phyloP scores from a whole-genome alignment of 768 basidiomycete genomes.

The Termitomyces sp. region DNA sequence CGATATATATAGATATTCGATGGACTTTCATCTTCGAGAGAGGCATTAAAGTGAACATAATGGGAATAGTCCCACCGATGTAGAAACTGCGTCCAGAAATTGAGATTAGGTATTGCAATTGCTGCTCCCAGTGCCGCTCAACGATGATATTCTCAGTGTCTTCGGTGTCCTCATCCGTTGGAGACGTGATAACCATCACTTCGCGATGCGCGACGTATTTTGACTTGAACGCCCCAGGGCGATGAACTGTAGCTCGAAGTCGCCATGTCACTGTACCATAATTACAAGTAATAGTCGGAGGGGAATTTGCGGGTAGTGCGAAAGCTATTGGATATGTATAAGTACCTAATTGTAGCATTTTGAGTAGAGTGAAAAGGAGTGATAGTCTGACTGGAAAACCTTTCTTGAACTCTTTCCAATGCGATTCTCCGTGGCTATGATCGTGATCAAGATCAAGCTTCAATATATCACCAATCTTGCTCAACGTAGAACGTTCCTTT shows the following conservation, averaged over 20 bases:
- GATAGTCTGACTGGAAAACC: slow-evolving; percentile 35
- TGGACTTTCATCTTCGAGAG: slow-evolving; percentile 79
- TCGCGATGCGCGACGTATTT: slow-evolving; percentile 68
- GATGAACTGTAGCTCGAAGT: slow-evolving; percentile 76
- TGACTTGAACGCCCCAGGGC: slow-evolving; percentile 73
- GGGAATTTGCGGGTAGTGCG: slow-evolving; percentile 70
- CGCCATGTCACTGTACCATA: slow-evolving; percentile 77
- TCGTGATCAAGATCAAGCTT: slow-evolving; percentile 33
- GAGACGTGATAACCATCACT: slow-evolving; percentile 68
- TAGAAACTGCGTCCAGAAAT: slow-evolving; percentile 72
- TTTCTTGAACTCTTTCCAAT: slow-evolving; percentile 87
- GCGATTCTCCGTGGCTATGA: slow-evolving; percentile 37
- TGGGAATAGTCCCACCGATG: slow-evolving; percentile 76
- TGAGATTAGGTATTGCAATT: slow-evolving; percentile 76
- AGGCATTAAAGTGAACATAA: slow-evolving; percentile 79
- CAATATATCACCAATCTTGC: slow-evolving; percentile 33
- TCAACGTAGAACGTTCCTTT: slow-evolving; percentile 28
- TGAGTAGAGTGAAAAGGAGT: background rate
- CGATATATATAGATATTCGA: slow-evolving; percentile 64
- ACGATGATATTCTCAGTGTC: slow-evolving; percentile 76
- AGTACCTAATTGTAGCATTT: slow-evolving; percentile 49
- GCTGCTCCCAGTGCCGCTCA: slow-evolving; percentile 87
- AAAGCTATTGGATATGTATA: slow-evolving; percentile 96
- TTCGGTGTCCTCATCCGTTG: slow-evolving; percentile 82
- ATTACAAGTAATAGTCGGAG: slow-evolving; percentile 70